Evolutionary conservation across 371 early-diverging fungal species (phyloP), one percentile per base, ranked within the genome.

Genomic region (Apophysomyces elegans): DNA sequence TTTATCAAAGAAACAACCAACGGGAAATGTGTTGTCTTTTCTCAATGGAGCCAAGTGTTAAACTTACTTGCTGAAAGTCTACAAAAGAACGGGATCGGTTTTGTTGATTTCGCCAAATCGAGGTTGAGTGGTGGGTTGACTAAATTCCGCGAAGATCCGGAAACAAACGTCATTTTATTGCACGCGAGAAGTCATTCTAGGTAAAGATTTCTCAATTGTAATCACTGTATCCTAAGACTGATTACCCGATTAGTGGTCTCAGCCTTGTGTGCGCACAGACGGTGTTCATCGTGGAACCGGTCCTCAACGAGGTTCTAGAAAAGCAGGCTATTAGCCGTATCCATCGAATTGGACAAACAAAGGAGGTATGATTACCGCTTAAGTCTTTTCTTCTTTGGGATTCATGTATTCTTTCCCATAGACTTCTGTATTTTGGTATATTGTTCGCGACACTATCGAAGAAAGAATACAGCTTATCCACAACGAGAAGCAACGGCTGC

Each of bases 341-440:
- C 0, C 99, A 99, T 80, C 89, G 99, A 58, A 86, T 99, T 67
- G 99, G 99, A 6, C 99, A 99, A 76, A 95, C 91, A 6, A 90
- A 91, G 56, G 93, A 95, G 73, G 99, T 96, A 58, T 74, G 79
- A 26, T 36, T 75, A 2, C 2, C 3, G 32, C 32, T 26, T 3
- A 26, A 26, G 32, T 2, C 60, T 63, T 88, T 44, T 41, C 8
- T 12, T 7, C 16, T 57, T 85, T 8, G 14, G n/a, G 5, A 35
- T 16, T 61, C 2, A 46, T 44, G 9, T 37, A 13, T 18, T 41
- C 1, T 26, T 26, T 26, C 32, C 32, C 37, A 14, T 13, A 79
- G 79, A 65, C 65, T 9, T 43, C 74, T 36, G 69, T 67, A 16
- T 68, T 63, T 56, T 68, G 69, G 76, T 64, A 78, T 38, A 69